Evolutionary conservation across 148 eudicot genomes (phyloP).

Genomic region (Linanthus parryae): DNA sequence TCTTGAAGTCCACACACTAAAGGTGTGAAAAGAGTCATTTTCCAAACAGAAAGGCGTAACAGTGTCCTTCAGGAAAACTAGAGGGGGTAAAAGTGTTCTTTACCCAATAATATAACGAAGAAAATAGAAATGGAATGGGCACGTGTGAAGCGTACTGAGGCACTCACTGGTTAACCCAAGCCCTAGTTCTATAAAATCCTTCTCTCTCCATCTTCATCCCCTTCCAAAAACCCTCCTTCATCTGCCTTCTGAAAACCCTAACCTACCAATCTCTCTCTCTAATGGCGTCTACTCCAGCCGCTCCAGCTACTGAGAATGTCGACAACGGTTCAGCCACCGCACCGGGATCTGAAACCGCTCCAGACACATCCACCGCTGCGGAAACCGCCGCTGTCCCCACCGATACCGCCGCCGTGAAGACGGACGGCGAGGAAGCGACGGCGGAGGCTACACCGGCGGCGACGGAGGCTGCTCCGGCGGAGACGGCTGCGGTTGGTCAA

Average conservation of each 20-base stretch:
- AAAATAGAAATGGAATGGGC: no score
- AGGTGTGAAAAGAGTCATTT: no score
- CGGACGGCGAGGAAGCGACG: not conserved
- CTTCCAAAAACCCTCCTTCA: not conserved
- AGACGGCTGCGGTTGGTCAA: not conserved
- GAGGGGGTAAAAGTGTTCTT: no score
- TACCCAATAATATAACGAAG: no score
- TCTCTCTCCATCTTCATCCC: no score
- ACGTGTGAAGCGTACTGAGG: no score
- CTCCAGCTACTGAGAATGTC: conserved; percentile 1
- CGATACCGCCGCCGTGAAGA: not conserved
- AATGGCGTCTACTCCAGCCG: conserved; percentile 12
- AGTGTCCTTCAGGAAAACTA: no score
- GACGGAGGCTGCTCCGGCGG: not conserved
- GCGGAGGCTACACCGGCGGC: not conserved
- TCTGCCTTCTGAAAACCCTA: not conserved
- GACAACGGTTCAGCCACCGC: conserved; percentile 17
- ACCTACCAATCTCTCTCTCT: not conserved
- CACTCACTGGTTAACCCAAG: no score
- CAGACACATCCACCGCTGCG: not conserved
- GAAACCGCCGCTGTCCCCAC: not conserved
- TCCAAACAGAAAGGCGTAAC: no score
- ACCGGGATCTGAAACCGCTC: not conserved
- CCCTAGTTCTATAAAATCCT: no score
- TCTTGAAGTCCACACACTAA: no score